phyloP scores from a whole-genome alignment of 176 grass and related monocot species.

The Bromus sterilis region DNA sequence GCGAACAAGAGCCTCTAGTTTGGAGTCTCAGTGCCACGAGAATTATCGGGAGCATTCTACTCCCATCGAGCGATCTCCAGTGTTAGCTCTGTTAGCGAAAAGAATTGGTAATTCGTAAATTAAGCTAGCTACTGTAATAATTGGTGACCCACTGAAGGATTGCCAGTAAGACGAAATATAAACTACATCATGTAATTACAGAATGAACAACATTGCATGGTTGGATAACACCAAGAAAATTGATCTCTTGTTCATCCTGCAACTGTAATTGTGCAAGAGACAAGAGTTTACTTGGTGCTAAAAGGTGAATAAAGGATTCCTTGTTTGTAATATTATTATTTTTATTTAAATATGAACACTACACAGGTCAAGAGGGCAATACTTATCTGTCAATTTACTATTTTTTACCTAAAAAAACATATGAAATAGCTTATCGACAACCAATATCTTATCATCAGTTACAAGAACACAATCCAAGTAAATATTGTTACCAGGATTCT shows the following conservation, averaged over 20 bases:
- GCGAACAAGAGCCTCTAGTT: too few relatives aligned
- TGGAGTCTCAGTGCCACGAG: too few relatives aligned
- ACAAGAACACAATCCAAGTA: slow-evolving; percentile 26
- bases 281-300: background rate
- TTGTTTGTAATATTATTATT: too few relatives aligned
- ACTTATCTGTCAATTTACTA: background rate
- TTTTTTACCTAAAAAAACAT: slow-evolving; percentile 79
- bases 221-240: background rate
- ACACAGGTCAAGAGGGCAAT: background rate
- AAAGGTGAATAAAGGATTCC: background rate
- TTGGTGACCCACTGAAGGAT: background rate
- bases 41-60: too few relatives aligned
- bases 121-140: too few relatives aligned
- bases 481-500: too few relatives aligned
- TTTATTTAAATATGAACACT: background rate
- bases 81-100: too few relatives aligned
- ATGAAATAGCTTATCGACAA: slow-evolving; percentile 48
- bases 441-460: slow-evolving; percentile 56
- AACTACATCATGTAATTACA: background rate
- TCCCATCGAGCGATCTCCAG: too few relatives aligned
- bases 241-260: background rate
- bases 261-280: background rate
- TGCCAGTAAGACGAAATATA: background rate
- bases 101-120: too few relatives aligned
- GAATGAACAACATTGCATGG: background rate